A percentile compares a stretch with the other conserved stretches of the same genome.
Conservation (phyloP, 2,329 filamentous ascomycete species). For the Trichoderma breve region DNA sequence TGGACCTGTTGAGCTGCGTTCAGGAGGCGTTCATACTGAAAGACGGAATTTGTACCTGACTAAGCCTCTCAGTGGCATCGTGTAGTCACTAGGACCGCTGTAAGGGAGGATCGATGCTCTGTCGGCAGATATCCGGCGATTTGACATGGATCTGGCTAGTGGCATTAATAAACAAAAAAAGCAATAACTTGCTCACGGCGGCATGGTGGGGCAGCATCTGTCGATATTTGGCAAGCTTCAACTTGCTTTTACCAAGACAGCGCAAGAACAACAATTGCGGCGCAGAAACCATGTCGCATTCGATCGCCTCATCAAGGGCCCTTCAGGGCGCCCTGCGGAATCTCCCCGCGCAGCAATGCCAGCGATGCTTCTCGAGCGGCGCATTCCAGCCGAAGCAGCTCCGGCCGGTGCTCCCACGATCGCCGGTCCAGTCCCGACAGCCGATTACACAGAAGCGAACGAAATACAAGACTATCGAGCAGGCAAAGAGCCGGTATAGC, state of each 20-base stretch:
- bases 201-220: slow-evolving; percentile 14
- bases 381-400: slow-evolving; percentile 36
- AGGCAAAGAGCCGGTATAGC: slow-evolving; percentile 57
- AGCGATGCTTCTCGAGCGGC: slow-evolving; percentile 42
- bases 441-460: slow-evolving; percentile 40
- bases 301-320: slow-evolving; percentile 36
- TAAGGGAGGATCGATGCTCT: background rate
- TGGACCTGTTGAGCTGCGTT: background rate
- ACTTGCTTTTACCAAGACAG: background rate
- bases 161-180: background rate
- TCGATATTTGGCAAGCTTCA: slow-evolving; percentile 9
- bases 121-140: slow-evolving; percentile 7
- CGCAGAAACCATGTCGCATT: slow-evolving; percentile 39
- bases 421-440: slow-evolving; percentile 34
- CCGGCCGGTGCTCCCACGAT: slow-evolving; percentile 35
- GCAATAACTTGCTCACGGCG: slow-evolving; percentile 1
- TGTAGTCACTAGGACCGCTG: background rate
- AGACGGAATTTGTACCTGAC: slow-evolving; percentile 8
- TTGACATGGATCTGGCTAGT: background rate
- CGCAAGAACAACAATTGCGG: background rate
- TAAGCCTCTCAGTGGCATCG: background rate
- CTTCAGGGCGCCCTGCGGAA: slow-evolving; percentile 36
- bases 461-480: slow-evolving; percentile 54
- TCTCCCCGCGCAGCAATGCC: slow-evolving; percentile 38
- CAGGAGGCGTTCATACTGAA: background rate